These are phyloP conservation scores for Russula abietina DNA, from an alignment of 768 basidiomycete genomes.

Conservation along the genomic window DNA sequence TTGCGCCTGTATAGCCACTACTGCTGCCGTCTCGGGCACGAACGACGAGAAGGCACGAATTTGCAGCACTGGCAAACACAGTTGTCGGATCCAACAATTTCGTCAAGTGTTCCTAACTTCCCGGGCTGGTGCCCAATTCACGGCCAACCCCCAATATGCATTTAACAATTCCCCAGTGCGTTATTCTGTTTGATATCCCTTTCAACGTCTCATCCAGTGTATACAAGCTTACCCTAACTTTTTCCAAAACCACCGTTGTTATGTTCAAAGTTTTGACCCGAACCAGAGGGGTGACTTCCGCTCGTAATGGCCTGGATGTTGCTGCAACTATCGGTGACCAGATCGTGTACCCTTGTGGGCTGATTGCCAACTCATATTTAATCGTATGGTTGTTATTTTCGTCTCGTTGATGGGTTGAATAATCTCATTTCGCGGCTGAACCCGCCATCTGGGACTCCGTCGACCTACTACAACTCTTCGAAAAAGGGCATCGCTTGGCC, in stretches of 20 bases:
- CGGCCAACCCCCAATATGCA: slow-evolving; percentile 66
- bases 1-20: too few relatives aligned
- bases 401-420: slow-evolving; percentile 36
- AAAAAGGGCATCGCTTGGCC: slow-evolving; percentile 89
- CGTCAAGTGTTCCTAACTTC: too few relatives aligned
- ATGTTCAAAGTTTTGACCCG: slow-evolving; percentile 85
- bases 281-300: slow-evolving; percentile 73
- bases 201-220: slow-evolving; percentile 67
- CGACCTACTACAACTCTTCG: slow-evolving; percentile 71
- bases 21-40: too few relatives aligned
- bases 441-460: slow-evolving; percentile 39
- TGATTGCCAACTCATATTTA: slow-evolving; percentile 96
- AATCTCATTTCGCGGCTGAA: slow-evolving; percentile 55
- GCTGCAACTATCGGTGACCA: slow-evolving; percentile 44
- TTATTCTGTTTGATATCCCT: slow-evolving; percentile 78
- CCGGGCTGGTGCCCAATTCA: slow-evolving; percentile 39
- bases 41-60: too few relatives aligned
- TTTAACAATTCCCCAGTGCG: slow-evolving; percentile 64
- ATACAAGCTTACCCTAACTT: slow-evolving; percentile 95
- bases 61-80: too few relatives aligned
- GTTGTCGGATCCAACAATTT: too few relatives aligned
- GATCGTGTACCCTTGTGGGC: slow-evolving; percentile 87
- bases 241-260: slow-evolving; percentile 97
- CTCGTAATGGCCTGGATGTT: slow-evolving; percentile 59
- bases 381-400: slow-evolving; percentile 48